phyloP scores from a whole-genome alignment of 768 basidiomycete genomes.

The Lentinula boryana region DNA sequence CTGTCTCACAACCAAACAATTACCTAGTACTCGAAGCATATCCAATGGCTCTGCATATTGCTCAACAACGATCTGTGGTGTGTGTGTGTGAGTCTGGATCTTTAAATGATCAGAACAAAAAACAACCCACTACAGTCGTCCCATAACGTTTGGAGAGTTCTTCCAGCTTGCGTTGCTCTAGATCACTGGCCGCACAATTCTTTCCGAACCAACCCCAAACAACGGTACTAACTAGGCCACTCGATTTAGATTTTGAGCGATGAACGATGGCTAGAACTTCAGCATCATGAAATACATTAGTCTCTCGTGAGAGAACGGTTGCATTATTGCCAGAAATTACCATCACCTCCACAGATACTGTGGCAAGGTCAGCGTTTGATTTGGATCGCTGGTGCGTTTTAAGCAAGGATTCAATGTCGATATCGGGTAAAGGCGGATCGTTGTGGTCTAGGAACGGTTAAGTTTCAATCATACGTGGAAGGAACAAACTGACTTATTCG shows the following conservation, averaged over 20 bases:
- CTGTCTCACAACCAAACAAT: constrained; percentile 69
- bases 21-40: constrained; percentile 60
- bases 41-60: constrained; percentile 64
- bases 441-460: constrained; percentile 13
- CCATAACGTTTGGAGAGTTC: constrained; percentile 74
- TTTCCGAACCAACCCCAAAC: constrained; percentile 79
- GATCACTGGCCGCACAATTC: constrained; percentile 42
- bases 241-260: constrained; percentile 59
- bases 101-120: neutral
- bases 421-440: constrained; percentile 37
- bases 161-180: constrained; percentile 59
- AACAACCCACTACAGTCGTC: constrained; percentile 48
- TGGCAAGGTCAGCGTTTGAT: constrained; percentile 27
- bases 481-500: neutral
- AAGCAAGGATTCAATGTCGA: constrained; percentile 46
- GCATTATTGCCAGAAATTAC: constrained; percentile 47
- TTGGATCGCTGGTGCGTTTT: constrained; percentile 15
- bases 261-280: constrained; percentile 68
- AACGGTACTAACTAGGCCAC: constrained; percentile 58
- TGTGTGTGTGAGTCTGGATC: neutral
- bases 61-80: constrained; percentile 34
- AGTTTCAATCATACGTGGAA: neutral
- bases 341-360: constrained; percentile 73
- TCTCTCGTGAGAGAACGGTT: constrained; percentile 36
- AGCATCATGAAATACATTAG: constrained; percentile 63